Base-by-base conservation (phyloP, 371 early-diverging fungal species). In the Lichtheimia corymbifera region DNA sequence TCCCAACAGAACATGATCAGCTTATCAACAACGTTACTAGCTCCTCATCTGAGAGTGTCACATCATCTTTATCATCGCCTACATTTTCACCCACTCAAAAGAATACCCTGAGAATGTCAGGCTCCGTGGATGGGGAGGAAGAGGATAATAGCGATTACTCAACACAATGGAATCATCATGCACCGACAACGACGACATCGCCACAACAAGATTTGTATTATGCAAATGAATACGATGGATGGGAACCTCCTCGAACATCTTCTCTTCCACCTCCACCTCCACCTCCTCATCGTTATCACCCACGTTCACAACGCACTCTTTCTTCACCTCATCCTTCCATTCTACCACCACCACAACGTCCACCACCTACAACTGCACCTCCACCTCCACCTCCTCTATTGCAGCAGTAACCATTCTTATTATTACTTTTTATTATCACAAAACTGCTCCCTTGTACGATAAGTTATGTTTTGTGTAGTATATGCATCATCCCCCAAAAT, bases 1-100 rank as follows among this genome's bases (percentile, higher is more conserved):
- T 65, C 6, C 61, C 52, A 12, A 66, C 59, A 5, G 70, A 73
- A 41, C 66, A 65, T 12, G 62, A 73, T 42, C 47, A 43, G 14
- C 27, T 50, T 15, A 47, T 59, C 11, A 59, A 59, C 35, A 49
- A 54, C n/a, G 54, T 54, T 15, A 54, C 17, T 20, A 47, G 47
- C 22, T 47, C 47, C 14, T 47, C 47, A 47, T 47, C 47, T 22
- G 47, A 47, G 7, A 47, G 47, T 9, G 22, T 47, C 14, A n/a
- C 22, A 22, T 47, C 47, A 47, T n/a, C 47, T 3, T 9, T 22
- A 22, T 47, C 47, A 18, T 47, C 47, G 6, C 47, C 47, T 18
- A 47, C 47, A 22, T 47, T 47, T 22, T 22, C 22, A 47, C 17
- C 47, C 22, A 47, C 22, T 9, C 47, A 22, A 47, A n/a, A 22